Conservation (phyloP, 2,329 filamentous ascomycete species). For the Fusarium begoniae region DNA sequence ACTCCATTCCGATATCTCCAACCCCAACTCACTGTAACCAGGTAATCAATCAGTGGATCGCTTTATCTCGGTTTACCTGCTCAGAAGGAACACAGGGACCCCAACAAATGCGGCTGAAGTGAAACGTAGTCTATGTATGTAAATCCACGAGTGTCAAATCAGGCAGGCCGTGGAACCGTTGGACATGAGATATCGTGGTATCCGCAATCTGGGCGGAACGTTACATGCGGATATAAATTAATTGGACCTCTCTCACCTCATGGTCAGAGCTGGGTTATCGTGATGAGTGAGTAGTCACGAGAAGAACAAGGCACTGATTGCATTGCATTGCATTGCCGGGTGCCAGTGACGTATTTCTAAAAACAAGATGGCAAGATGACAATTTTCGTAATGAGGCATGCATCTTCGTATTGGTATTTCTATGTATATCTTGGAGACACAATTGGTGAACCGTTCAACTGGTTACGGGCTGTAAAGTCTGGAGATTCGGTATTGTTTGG, state of each 20-base stretch:
- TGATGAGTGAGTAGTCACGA: slow-evolving; percentile 8
- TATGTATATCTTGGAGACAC: neutral
- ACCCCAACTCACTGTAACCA: neutral
- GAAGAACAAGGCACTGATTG: neutral
- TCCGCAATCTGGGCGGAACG: slow-evolving; percentile 27
- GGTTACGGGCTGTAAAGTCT: neutral
- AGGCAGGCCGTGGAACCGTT: neutral
- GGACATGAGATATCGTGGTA: slow-evolving; percentile 9
- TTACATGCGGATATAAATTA: slow-evolving; percentile 35
- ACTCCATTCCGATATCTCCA: slow-evolving; percentile 2
- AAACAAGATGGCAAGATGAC: neutral
- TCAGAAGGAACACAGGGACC: neutral
- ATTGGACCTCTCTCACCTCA: neutral
- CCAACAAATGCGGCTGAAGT: neutral
- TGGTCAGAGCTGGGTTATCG: slow-evolving; percentile 19
- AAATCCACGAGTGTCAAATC: slow-evolving; percentile 3
- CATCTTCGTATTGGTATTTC: slow-evolving; percentile 4
- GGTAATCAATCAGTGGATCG: neutral
- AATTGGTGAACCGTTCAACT: slow-evolving; percentile 4
- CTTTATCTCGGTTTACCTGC: slow-evolving; percentile 9
- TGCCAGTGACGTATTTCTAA: neutral
- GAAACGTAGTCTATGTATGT: neutral
- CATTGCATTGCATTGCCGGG: neutral
- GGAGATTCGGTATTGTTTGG: neutral
- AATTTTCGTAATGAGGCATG: slow-evolving; percentile 3